Percentiles rank a stretch among this genome's conserved stretches.
Conservation (phyloP, 208 protist genomes). For the Wallacemonas sp. region DNA sequence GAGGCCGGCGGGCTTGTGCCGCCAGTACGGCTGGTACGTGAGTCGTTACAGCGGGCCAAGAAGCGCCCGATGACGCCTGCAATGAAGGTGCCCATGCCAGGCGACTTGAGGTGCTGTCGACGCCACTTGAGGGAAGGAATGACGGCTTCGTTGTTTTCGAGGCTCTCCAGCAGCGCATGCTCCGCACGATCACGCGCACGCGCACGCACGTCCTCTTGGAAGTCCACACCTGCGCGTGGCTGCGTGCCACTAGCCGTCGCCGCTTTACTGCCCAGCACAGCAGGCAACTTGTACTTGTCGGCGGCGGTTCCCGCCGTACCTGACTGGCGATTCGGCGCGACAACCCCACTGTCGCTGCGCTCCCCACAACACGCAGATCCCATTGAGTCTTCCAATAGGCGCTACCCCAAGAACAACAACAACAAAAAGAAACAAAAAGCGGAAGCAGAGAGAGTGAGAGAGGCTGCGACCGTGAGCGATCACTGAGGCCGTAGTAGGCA, state of each 20-base stretch:
- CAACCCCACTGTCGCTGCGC: background rate
- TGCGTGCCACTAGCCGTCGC: background rate
- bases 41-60: background rate
- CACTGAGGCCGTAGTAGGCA: too few relatives aligned
- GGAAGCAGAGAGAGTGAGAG: too few relatives aligned
- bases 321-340: background rate
- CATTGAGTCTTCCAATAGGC: background rate
- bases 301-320: background rate
- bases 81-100: conserved; percentile 28
- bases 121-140: conserved; percentile 56
- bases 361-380: conserved; percentile 8
- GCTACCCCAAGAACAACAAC: background rate
- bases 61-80: conserved; percentile 10
- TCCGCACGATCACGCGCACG: conserved; percentile 28
- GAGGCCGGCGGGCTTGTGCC: too few relatives aligned
- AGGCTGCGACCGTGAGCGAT: too few relatives aligned
- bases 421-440: background rate
- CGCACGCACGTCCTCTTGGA: conserved; percentile 28
- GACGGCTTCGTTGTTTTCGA: conserved; percentile 22
- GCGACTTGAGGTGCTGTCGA: conserved; percentile 40
- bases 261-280: background rate
- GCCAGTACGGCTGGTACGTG: background rate
- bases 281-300: conserved; percentile 1
- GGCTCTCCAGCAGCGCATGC: conserved; percentile 39
- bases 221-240: background rate